Evolutionary conservation across 345 rosid species (phyloP).

Genomic region (Iberis pinnata): DNA sequence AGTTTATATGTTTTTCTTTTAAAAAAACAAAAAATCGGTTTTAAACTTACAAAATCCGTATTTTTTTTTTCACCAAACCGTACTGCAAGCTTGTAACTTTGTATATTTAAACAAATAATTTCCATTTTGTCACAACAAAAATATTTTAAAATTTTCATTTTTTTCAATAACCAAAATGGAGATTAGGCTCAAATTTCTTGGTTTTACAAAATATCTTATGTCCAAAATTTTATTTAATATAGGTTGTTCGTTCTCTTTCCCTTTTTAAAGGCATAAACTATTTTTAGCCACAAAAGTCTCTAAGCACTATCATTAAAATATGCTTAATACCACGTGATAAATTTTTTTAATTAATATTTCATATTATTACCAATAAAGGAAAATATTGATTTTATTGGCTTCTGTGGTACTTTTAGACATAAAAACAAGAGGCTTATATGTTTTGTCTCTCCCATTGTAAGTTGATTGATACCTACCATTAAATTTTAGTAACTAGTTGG

Average conservation of each 20-base stretch:
- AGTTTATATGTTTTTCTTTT: too few relatives aligned
- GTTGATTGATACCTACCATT: constrained; percentile 27
- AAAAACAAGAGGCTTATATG: constrained; percentile 12
- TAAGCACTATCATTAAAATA: constrained; percentile 4
- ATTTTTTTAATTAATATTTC: not conserved
- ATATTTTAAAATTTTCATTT: too few relatives aligned
- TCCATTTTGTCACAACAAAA: too few relatives aligned
- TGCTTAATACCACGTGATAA: constrained; percentile 16
- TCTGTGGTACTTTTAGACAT: constrained; percentile 31
- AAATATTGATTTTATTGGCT: not conserved
- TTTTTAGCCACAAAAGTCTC: constrained; percentile 16
- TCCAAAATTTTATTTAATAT: too few relatives aligned
- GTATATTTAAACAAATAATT: too few relatives aligned
- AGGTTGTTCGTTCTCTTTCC: not conserved
- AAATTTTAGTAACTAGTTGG: constrained; percentile 19
- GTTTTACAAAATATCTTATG: too few relatives aligned
- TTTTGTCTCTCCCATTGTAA: not conserved
- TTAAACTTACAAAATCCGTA: too few relatives aligned
- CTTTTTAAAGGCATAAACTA: constrained; percentile 5
- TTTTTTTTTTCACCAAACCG: too few relatives aligned
- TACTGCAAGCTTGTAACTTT: too few relatives aligned
- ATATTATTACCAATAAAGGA: constrained; percentile 6
- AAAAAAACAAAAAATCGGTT: too few relatives aligned
- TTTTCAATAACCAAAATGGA: too few relatives aligned
- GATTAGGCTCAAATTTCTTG: too few relatives aligned